These are phyloP conservation scores for Cystobasidium tubakii DNA, from an alignment of 768 basidiomycete species.

Conservation along the genomic window DNA sequence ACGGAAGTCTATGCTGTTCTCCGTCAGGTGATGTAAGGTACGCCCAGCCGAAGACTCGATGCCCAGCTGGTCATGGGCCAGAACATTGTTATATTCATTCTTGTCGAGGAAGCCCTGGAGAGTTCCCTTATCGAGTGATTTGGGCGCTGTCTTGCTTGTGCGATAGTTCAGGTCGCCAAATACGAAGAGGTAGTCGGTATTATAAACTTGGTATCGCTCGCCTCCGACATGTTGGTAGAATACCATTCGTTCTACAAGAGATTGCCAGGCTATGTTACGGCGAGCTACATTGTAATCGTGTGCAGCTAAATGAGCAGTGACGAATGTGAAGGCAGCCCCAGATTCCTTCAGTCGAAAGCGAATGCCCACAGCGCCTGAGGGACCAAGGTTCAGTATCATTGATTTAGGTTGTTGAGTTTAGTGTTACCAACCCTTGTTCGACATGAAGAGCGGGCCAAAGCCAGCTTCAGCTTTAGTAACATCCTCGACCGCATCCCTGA, in stretches of 20 bases:
- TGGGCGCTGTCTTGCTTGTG: constrained; percentile 10
- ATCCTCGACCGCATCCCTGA: constrained; percentile 53
- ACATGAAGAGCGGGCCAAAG: constrained; percentile 30
- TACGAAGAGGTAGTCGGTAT: constrained; percentile 83
- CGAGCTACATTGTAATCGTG: constrained; percentile 61
- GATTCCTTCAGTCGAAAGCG: constrained; percentile 65
- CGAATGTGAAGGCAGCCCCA: constrained; percentile 60
- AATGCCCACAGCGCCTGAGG: constrained; percentile 89
- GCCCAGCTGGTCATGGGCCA: constrained; percentile 44
- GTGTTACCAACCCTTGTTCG: constrained; percentile 46
- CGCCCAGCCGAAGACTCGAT: constrained; percentile 63
- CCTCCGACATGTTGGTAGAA: constrained; percentile 57
- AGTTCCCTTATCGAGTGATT: constrained; percentile 45
- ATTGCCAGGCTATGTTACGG: constrained; percentile 70
- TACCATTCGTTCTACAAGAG: constrained; percentile 72
- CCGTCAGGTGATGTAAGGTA: constrained; percentile 66
- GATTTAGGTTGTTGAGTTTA: too few relatives aligned
- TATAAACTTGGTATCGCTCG: constrained; percentile 55
- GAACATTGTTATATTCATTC: constrained; percentile 29
- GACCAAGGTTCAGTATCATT: constrained; percentile 66
- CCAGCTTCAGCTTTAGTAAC: constrained; percentile 46
- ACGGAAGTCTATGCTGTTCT: constrained; percentile 83
- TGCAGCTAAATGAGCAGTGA: constrained; percentile 84
- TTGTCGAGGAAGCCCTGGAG: background rate
- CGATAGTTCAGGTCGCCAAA: constrained; percentile 62